A percentile compares a stretch with the other conserved stretches of the same genome.
Evolutionary conservation across 148 eudicot species (phyloP).

Genomic region (Mesembryanthemum crystallinum): DNA sequence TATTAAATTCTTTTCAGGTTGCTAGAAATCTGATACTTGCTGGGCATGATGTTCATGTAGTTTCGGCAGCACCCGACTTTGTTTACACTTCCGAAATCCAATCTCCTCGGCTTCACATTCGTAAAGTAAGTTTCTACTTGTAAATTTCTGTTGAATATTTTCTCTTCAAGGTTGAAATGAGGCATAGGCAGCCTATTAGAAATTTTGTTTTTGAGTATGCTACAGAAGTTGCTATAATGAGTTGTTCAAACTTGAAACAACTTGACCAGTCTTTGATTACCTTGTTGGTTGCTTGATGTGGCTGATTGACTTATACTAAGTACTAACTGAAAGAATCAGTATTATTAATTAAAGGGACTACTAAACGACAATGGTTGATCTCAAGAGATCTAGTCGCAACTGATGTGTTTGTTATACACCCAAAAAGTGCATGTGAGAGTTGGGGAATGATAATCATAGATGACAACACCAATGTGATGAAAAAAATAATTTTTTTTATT

Average conservation of each 20-base stretch:
- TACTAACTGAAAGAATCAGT: too few relatives aligned
- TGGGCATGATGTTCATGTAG: conserved; percentile 93
- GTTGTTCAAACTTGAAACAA: neutral
- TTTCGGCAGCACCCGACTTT: conserved; percentile 96
- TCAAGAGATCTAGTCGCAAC: neutral
- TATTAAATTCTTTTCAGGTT: conserved; percentile 47
- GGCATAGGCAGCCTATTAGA: neutral
- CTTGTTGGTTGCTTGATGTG: conserved; percentile 1
- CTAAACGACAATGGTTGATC: neutral
- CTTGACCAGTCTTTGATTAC: neutral
- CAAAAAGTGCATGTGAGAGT: neutral
- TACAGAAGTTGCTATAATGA: neutral
- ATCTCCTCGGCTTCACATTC: conserved; percentile 85
- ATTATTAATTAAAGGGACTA: neutral
- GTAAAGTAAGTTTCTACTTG: conserved; percentile 51
- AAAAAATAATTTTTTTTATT: neutral
- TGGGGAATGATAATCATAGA: neutral
- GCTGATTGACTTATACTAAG: conserved; percentile 2
- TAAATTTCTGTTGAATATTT: neutral
- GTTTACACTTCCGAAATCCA: conserved; percentile 93
- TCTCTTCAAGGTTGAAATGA: neutral
- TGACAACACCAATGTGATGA: neutral
- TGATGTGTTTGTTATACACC: neutral
- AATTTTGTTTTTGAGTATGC: neutral
- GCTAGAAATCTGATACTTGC: conserved; percentile 84